Base-by-base conservation (phyloP, 148 eudicot genomes). In the Vaccinium darrowii region DNA sequence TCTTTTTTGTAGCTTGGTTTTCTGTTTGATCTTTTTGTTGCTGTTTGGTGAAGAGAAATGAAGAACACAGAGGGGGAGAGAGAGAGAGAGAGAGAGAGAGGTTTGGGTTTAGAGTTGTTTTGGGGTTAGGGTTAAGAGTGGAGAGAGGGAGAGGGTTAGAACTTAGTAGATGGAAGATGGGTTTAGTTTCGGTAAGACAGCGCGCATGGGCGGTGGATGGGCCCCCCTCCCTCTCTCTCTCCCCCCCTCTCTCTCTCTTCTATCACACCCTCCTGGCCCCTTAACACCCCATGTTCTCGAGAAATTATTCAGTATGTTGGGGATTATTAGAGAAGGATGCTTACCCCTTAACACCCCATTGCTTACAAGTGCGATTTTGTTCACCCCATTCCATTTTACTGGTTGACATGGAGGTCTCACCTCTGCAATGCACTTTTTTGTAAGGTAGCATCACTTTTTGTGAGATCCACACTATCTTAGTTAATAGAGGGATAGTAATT, bases 81-180 rank as follows among this genome's bases (percentile, higher is more conserved):
- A 63, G 60, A 56, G 86, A 69, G 88, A 67, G 86, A 54, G 86
- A 74, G 85, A 21, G 86, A 69, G 88, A 76, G 86, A 54, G 7
- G 15, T 30, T 39, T 43, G 56, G 27, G 23, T 75, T 47, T 43
- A 39, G 53, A 50, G 51, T 50, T 76, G 80, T 49, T 84, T 83
- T 84, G 90, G 90, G 90, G 88, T 86, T 90, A 87, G 89, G 91
- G 89, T 89, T 85, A 84, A 89, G 89, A 54, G 2, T 89, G 85
- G 87, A 78, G 49, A 69, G 84, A 47, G 73, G 23, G n/a, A n/a
- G 78, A 69, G 47, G 58, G 74, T 47, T 84, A 63, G 71, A 12
- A 57, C 5, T 43, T 43, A 12, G 82, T 80, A 49, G 80, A 63
- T 62, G 13, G 36, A 78, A 18, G 77, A 63, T 71, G 57, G 78